Percentiles rank a stretch among this genome's conserved stretches.
Evolutionary conservation across 257 asterid genomes (phyloP).

Genomic region (Solanum infundibuliforme): DNA sequence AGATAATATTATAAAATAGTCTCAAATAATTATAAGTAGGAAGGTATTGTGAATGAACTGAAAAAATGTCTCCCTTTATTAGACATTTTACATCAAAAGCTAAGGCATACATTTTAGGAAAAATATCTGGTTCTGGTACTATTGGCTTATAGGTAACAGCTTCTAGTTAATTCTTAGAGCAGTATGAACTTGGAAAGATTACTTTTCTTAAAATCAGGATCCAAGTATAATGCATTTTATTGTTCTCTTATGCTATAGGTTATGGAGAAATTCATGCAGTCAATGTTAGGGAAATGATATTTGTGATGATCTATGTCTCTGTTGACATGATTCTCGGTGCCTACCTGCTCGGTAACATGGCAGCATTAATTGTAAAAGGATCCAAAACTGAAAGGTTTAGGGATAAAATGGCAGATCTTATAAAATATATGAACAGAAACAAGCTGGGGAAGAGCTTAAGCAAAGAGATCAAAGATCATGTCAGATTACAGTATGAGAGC

Average conservation of each 20-base stretch:
- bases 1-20: background rate
- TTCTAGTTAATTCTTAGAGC: background rate
- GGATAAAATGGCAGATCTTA: conserved; percentile 57
- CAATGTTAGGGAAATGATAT: conserved; percentile 63
- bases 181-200: background rate
- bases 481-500: conserved; percentile 54
- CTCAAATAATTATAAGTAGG: background rate
- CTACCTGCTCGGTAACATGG: conserved; percentile 71
- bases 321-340: conserved; percentile 80
- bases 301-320: conserved; percentile 62
- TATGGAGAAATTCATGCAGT: conserved; percentile 75
- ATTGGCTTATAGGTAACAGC: background rate
- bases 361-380: conserved; percentile 72
- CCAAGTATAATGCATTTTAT: background rate
- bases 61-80: background rate
- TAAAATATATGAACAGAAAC: conserved; percentile 45
- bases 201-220: background rate
- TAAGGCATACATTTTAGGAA: background rate
- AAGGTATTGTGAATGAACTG: background rate
- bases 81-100: background rate
- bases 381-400: conserved; percentile 61
- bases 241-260: conserved; percentile 23
- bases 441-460: conserved; percentile 42
- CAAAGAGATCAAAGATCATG: conserved; percentile 46
- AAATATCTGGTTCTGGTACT: background rate